phyloP scores from a whole-genome alignment of 352 stramenopile genomes.

The Phytophthora pluvialis region DNA sequence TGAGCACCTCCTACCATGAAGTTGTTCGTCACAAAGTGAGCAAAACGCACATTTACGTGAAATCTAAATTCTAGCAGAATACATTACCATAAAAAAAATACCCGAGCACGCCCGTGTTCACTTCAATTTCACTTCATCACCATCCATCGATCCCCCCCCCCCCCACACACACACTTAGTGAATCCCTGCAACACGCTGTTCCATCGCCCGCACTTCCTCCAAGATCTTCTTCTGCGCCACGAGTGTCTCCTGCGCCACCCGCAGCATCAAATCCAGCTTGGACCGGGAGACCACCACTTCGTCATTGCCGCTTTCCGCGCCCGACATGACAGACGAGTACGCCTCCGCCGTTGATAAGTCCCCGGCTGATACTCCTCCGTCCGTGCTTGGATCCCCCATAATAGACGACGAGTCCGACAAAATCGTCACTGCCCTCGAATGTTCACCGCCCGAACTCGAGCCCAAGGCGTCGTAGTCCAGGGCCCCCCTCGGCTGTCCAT shows the following conservation, averaged over 20 bases:
- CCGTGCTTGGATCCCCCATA: slow-evolving; percentile 30
- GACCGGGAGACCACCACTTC: slow-evolving; percentile 52
- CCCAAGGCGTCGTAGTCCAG: slow-evolving; percentile 36
- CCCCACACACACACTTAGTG: slow-evolving; percentile 27
- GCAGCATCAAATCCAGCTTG: slow-evolving; percentile 65
- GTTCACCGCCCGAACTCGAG: slow-evolving; percentile 18
- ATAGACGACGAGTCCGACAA: slow-evolving; percentile 39
- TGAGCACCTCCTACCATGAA: too few species aligned
- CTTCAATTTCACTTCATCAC: neutral
- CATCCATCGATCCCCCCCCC: neutral
- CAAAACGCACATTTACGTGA: too few species aligned
- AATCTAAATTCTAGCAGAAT: neutral
- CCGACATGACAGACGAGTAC: slow-evolving; percentile 37
- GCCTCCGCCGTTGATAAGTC: slow-evolving; percentile 40
- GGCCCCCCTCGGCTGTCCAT: slow-evolving; percentile 16
- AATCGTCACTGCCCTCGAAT: slow-evolving; percentile 27
- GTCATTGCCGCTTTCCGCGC: slow-evolving; percentile 15
- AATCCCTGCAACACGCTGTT: slow-evolving; percentile 43
- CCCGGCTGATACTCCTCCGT: slow-evolving; percentile 33
- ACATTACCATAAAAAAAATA: neutral
- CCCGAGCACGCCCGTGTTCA: neutral
- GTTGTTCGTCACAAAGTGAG: too few species aligned
- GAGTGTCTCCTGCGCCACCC: slow-evolving; percentile 63
- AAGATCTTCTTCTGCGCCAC: slow-evolving; percentile 66
- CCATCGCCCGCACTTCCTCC: slow-evolving; percentile 60